These are phyloP conservation scores for Microsporum ferrugineum DNA, from an alignment of 2,329 filamentous ascomycete genomes.

Conservation along the genomic window DNA sequence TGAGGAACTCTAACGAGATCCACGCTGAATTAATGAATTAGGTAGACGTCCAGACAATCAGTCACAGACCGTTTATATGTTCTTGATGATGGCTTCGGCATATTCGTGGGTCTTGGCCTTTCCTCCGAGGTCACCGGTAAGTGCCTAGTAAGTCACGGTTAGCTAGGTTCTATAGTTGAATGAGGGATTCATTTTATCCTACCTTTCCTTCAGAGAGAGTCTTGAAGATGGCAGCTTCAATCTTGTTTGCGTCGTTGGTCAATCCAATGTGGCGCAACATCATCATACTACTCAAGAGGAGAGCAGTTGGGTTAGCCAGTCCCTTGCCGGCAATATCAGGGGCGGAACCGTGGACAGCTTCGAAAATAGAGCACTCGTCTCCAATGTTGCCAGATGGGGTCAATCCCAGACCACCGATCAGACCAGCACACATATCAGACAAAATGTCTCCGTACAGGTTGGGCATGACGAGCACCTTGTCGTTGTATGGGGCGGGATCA, in stretches of 20 bases:
- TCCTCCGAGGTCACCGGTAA: conserved; percentile 93
- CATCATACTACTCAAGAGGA: conserved; percentile 95
- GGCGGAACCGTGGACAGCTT: conserved; percentile 95
- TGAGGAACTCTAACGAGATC: not conserved
- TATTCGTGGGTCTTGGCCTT: conserved; percentile 95
- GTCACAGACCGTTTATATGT: conserved; percentile 32
- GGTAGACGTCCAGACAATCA: not conserved
- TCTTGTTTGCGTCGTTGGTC: conserved; percentile 67
- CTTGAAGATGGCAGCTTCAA: conserved; percentile 90
- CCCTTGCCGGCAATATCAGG: conserved; percentile 94
- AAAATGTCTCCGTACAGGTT: conserved; percentile 99
- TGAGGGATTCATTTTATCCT: conserved; percentile 16
- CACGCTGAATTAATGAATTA: conserved; percentile 1
- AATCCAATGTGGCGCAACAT: conserved; percentile 99
- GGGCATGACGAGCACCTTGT: conserved; percentile 95
- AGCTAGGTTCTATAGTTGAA: not conserved
- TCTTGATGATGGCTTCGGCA: conserved; percentile 75
- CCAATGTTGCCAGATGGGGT: conserved; percentile 98
- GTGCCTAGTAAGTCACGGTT: conserved; percentile 36
- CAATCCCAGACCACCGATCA: conserved; percentile 93
- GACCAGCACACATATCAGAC: conserved; percentile 97
- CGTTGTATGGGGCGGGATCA: conserved; percentile 92
- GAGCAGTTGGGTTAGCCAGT: conserved; percentile 91
- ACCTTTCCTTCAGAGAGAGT: conserved; percentile 92
- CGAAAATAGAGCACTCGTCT: conserved; percentile 98